Evolutionary conservation across 306 rosid genomes (phyloP).

Genomic region (Lathyrus sativus): DNA sequence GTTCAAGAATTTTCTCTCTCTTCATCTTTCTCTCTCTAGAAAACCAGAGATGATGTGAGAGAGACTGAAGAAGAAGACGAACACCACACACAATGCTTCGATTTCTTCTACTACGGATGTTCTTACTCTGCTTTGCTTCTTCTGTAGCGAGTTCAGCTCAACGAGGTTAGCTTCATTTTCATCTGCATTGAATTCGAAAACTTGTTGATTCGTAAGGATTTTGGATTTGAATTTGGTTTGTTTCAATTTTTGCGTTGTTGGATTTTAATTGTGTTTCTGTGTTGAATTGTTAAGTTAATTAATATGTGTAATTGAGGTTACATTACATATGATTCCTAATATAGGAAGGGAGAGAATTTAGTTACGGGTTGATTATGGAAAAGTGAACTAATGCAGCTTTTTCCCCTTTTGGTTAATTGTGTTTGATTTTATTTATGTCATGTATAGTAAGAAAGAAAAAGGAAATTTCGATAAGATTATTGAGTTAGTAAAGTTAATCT

Average conservation of each 20-base stretch:
- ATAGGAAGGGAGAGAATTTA: conserved; percentile 7
- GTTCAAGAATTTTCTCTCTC: conserved; percentile 36
- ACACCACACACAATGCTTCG: conserved; percentile 45
- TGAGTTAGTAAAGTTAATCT: background rate
- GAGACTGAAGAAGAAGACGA: background rate
- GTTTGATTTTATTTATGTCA: conserved; percentile 10
- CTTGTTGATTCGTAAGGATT: conserved; percentile 10
- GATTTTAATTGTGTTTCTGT: conserved; percentile 14
- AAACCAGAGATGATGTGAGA: conserved; percentile 34
- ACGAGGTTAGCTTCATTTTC: conserved; percentile 51
- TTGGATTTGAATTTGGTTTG: no score
- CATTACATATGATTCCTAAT: conserved; percentile 26
- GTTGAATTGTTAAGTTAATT: conserved; percentile 23
- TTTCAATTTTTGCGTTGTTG: conserved; percentile 35
- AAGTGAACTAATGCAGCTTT: background rate
- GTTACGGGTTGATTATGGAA: background rate
- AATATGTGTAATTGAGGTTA: conserved; percentile 4
- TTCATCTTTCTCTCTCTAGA: conserved; percentile 39
- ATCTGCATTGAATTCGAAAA: conserved; percentile 1
- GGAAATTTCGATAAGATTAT: background rate
- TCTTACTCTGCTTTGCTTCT: conserved; percentile 46
- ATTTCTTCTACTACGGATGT: conserved; percentile 55
- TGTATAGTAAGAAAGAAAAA: background rate
- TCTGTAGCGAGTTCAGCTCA: conserved; percentile 47
- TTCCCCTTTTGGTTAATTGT: background rate